phyloP scores from a whole-genome alignment of 139 green algal species.

The Chlorella sp. region DNA sequence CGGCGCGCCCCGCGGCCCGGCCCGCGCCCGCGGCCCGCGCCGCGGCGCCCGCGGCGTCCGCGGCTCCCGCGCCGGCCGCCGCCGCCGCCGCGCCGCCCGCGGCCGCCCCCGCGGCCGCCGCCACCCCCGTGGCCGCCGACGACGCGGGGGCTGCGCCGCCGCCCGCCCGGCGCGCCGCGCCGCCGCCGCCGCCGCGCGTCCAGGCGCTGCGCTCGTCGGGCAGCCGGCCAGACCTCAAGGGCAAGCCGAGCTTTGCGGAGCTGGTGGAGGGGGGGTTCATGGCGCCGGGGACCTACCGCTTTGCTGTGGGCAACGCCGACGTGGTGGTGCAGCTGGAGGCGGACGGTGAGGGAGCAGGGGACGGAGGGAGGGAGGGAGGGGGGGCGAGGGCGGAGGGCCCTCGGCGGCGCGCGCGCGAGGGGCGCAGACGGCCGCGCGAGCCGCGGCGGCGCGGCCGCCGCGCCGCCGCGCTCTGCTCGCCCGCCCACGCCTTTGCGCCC shows the following conservation, averaged over 20 bases:
- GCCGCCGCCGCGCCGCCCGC: neutral
- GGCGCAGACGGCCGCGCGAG: too few relatives aligned
- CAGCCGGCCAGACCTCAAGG: slow-evolving; percentile 35
- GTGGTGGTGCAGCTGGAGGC: slow-evolving; percentile 35
- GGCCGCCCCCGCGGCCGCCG: neutral
- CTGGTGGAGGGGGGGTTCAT: slow-evolving; percentile 49
- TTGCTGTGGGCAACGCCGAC: slow-evolving; percentile 47
- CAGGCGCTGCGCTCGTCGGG: slow-evolving; percentile 5
- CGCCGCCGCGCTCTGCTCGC: too few relatives aligned
- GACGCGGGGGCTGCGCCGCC: neutral
- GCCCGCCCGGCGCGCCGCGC: neutral
- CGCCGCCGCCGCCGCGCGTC: neutral
- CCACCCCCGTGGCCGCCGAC: neutral
- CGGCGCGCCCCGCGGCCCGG: too few relatives aligned
- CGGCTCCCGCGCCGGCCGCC: neutral
- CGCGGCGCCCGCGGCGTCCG: too few relatives aligned
- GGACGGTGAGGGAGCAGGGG: slow-evolving; percentile 8
- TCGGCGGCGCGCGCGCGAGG: too few relatives aligned
- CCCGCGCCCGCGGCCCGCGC: too few relatives aligned
- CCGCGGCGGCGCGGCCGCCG: too few relatives aligned
- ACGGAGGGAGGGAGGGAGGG: too few relatives aligned
- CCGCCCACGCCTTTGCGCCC: neutral
- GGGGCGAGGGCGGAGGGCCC: too few relatives aligned
- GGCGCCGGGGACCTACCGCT: slow-evolving; percentile 43
- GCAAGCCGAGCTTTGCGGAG: slow-evolving; percentile 50